Evolutionary conservation across 352 stramenopile species (phyloP).

Genomic region (Phytophthora multivora): DNA sequence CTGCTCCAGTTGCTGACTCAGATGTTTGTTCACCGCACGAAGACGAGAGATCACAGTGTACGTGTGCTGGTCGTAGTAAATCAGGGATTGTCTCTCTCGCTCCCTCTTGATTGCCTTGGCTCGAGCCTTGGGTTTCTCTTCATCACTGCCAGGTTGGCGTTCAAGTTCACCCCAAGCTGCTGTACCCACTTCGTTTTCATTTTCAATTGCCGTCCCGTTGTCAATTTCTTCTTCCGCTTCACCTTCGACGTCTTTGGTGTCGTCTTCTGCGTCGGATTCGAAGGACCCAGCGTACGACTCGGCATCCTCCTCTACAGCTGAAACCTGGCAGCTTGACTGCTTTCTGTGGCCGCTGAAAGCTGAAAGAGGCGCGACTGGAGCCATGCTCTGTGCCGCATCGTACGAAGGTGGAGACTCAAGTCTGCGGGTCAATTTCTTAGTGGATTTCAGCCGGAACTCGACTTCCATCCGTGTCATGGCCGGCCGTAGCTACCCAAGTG

Average conservation of each 20-base stretch:
- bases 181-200: background rate
- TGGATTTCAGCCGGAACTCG: slow-evolving; percentile 31
- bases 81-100: slow-evolving; percentile 21
- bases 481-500: no score
- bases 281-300: slow-evolving; percentile 44
- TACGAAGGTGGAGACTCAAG: slow-evolving; percentile 37
- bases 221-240: slow-evolving; percentile 3
- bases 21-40: slow-evolving; percentile 50
- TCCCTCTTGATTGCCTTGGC: slow-evolving; percentile 10
- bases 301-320: slow-evolving; percentile 21
- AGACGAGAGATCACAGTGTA: slow-evolving; percentile 59
- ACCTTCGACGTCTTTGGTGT: background rate
- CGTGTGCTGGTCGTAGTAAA: slow-evolving; percentile 62
- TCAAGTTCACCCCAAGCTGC: background rate
- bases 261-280: slow-evolving; percentile 26
- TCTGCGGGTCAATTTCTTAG: slow-evolving; percentile 10
- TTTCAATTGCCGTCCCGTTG: background rate
- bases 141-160: background rate
- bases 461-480: slow-evolving; percentile 33
- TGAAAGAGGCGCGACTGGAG: background rate
- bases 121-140: slow-evolving; percentile 5
- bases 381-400: slow-evolving; percentile 40
- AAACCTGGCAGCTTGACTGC: background rate
- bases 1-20: slow-evolving; percentile 51
- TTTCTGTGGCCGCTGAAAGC: background rate